Evolutionary conservation across 2,329 filamentous ascomycete genomes (phyloP).

Genomic region (Fusarium ambrosium): DNA sequence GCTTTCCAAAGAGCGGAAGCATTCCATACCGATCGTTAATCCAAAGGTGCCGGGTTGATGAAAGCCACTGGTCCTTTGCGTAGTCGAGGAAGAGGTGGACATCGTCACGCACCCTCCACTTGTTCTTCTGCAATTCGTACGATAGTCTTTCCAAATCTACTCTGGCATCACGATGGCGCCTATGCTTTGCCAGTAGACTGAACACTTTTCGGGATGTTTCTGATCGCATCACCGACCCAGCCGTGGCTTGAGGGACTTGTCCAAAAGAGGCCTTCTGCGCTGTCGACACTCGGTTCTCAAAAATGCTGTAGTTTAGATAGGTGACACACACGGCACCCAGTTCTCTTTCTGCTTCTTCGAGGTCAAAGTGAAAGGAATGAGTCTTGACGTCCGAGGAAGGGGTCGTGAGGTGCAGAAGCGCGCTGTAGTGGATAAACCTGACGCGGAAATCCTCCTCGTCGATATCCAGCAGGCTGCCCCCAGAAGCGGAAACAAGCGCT

Average conservation of each 20-base stretch:
- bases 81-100: background rate
- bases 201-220: background rate
- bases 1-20: background rate
- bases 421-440: background rate
- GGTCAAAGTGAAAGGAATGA: background rate
- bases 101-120: background rate
- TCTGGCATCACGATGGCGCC: fast-evolving
- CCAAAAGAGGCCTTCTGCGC: background rate
- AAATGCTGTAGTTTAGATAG: background rate
- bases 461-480: background rate
- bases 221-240: background rate
- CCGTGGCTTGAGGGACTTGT: background rate
- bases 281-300: background rate
- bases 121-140: background rate
- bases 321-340: background rate
- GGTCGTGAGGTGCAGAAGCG: background rate
- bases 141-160: background rate
- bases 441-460: background rate
- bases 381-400: background rate
- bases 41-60: background rate
- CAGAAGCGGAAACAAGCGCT: background rate
- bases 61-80: background rate
- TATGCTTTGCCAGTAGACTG: background rate
- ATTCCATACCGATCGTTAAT: background rate
- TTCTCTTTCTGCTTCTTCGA: background rate